phyloP scores from a whole-genome alignment of 2,329 filamentous ascomycete genomes.

The Zymoseptoria crescenta region DNA sequence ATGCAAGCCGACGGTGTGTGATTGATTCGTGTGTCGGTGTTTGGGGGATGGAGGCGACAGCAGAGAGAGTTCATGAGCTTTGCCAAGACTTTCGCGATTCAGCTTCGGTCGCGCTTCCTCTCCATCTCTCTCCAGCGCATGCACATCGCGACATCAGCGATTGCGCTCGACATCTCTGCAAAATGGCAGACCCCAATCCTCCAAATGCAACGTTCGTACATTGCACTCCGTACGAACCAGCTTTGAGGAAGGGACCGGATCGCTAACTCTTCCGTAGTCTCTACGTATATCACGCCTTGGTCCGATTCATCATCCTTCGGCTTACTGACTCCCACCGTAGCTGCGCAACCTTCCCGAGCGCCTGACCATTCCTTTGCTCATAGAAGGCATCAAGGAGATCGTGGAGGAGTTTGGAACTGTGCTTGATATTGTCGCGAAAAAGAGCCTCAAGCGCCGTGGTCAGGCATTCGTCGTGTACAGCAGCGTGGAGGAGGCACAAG shows the following conservation, averaged over 20 bases:
- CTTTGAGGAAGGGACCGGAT: slow-evolving; percentile 10
- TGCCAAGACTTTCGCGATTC: neutral
- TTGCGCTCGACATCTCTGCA: neutral
- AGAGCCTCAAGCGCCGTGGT: slow-evolving; percentile 83
- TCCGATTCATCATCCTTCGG: neutral
- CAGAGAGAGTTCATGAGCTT: neutral
- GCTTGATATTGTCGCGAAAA: slow-evolving; percentile 79
- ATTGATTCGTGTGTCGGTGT: too few relatives aligned
- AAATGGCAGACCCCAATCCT: slow-evolving; percentile 7
- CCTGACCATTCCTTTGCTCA: slow-evolving; percentile 69
- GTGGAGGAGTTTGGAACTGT: slow-evolving; percentile 86
- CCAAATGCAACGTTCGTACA: slow-evolving; percentile 37
- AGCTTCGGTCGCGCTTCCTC: neutral
- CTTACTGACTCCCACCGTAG: slow-evolving; percentile 27
- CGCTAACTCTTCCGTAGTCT: slow-evolving; percentile 24
- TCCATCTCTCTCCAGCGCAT: neutral
- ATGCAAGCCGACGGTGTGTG: neutral
- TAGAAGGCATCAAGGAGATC: slow-evolving; percentile 63
- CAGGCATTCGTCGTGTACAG: slow-evolving; percentile 95
- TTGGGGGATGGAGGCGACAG: neutral
- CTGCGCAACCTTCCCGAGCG: slow-evolving; percentile 81
- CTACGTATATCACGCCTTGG: slow-evolving; percentile 22
- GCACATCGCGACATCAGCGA: neutral
- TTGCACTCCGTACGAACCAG: slow-evolving; percentile 35
- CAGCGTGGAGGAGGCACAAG: slow-evolving; percentile 64